Evolutionary conservation across 257 asterid species (phyloP).

Genomic region (Hygrophila difformis): DNA sequence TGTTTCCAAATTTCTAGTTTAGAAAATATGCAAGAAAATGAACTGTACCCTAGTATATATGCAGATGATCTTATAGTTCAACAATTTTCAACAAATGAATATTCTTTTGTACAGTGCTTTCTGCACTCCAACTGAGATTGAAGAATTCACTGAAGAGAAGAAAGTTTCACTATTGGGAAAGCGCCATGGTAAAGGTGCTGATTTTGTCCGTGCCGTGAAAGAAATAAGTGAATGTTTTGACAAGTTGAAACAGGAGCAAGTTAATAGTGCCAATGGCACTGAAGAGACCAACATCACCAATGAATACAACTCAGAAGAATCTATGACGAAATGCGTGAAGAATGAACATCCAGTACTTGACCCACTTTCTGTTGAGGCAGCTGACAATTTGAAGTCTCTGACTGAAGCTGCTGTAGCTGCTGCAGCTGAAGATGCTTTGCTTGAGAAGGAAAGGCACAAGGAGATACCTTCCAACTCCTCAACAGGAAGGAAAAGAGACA

Average conservation of each 20-base stretch:
- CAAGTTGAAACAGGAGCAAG: constrained; percentile 47
- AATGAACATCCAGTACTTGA: constrained; percentile 32
- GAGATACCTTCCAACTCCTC: constrained; percentile 32
- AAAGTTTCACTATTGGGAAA: constrained; percentile 64
- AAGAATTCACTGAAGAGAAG: constrained; percentile 87
- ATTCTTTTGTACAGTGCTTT: constrained; percentile 84
- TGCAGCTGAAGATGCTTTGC: constrained; percentile 38
- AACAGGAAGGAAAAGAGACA: constrained; percentile 41
- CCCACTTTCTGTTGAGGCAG: constrained; percentile 26
- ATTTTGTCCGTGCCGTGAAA: constrained; percentile 68
- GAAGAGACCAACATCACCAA: constrained; percentile 27
- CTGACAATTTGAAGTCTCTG: constrained; percentile 39
- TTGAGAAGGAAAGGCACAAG: constrained; percentile 29
- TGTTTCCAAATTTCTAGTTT: too few relatives aligned
- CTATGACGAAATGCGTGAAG: constrained; percentile 28
- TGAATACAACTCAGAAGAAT: constrained; percentile 31
- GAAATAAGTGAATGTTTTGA: constrained; percentile 76
- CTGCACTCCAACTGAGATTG: constrained; percentile 89
- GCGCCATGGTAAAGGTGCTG: constrained; percentile 88
- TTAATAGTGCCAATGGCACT: constrained; percentile 21
- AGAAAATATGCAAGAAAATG: too few relatives aligned
- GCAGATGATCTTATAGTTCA: too few relatives aligned
- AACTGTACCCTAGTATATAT: too few relatives aligned
- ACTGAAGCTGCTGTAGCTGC: constrained; percentile 55
- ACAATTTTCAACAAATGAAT: too few relatives aligned